Evolutionary conservation across 306 rosid species (phyloP), one percentile per base, ranked within the genome.

Genomic region (Castanea sativa): DNA sequence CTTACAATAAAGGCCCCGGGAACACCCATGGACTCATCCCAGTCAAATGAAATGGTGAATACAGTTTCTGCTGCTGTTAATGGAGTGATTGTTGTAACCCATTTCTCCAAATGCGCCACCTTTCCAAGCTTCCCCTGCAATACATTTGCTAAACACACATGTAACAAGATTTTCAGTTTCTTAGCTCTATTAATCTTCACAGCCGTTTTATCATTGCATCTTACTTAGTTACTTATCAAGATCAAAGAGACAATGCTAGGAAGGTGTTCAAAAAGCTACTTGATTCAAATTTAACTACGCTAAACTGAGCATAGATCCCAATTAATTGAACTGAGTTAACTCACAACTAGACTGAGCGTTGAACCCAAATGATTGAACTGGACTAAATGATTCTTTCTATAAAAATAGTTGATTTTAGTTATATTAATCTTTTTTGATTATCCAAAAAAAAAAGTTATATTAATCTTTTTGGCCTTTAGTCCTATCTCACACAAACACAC

Each of bases 11-110:
- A 79, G 0, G 96, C 99, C 6, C 89, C 99, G 1, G 99, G 99
- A 64, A 86, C 75, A 29, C 98, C 99, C 86, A 85, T 84, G 25
- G 70, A 73, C 65, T 90, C 92, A n/a, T 93, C 91, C 98, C 98
- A 93, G 1, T 95, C 94, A 60, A 91, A 77, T 23, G 85, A 71
- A 4, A 90, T 19, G 0, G 70, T 16, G 71, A 93, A 89, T 41
- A 73, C 88, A 20, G 88, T 75, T 27, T 93, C 98, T 29, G 58
- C 35, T 1, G 87, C 86, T 21, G 84, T 51, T 33, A 86, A 6
- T 3, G 94, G 80, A 10, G 91, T 45, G 2, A 84, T 43, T 2
- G 83, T 91, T 57, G 93, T 60, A 13, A 84, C 73, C 99, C 99
- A 95, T 23, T 78, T 84, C 89, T 93, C 94, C 88, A 95, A 82